phyloP scores from a whole-genome alignment of 176 grass and related monocot genomes.

The Zea luxurians region DNA sequence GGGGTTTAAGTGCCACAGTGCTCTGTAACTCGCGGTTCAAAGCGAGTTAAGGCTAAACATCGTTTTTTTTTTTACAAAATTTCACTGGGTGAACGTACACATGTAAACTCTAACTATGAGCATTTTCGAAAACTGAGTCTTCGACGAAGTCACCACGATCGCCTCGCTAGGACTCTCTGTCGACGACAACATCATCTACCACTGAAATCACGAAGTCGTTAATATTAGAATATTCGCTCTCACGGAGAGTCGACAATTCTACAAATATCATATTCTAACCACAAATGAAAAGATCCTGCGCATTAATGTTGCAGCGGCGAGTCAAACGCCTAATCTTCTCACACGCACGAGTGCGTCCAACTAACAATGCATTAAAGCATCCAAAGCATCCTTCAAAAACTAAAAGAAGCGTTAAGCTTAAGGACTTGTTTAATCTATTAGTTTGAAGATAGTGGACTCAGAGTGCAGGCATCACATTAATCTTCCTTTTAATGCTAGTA shows the following conservation, averaged over 20 bases:
- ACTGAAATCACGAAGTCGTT: too few relatives aligned
- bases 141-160: too few relatives aligned
- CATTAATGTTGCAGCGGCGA: conserved; percentile 44
- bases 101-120: too few relatives aligned
- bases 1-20: conserved; percentile 29
- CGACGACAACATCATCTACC: too few relatives aligned
- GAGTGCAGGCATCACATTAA: conserved; percentile 58
- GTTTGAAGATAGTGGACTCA: conserved; percentile 49
- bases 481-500: conserved; percentile 48
- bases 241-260: too few relatives aligned
- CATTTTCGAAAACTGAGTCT: too few relatives aligned
- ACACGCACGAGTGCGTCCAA: conserved; percentile 47
- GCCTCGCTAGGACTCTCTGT: too few relatives aligned
- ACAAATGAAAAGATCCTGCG: conserved; percentile 34
- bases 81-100: too few relatives aligned
- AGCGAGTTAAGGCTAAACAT: conserved; percentile 36
- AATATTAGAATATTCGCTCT: too few relatives aligned
- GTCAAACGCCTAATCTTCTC: conserved; percentile 39
- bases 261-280: conserved; percentile 32
- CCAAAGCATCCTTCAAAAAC: conserved; percentile 6
- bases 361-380: conserved; percentile 42
- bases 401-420: background rate
- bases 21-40: conserved; percentile 13
- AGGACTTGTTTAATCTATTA: conserved; percentile 32
- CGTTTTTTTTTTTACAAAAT: conserved; percentile 1